Conservation (phyloP, 2,329 filamentous ascomycete species). For the Plectosphaerella cucumerina region DNA sequence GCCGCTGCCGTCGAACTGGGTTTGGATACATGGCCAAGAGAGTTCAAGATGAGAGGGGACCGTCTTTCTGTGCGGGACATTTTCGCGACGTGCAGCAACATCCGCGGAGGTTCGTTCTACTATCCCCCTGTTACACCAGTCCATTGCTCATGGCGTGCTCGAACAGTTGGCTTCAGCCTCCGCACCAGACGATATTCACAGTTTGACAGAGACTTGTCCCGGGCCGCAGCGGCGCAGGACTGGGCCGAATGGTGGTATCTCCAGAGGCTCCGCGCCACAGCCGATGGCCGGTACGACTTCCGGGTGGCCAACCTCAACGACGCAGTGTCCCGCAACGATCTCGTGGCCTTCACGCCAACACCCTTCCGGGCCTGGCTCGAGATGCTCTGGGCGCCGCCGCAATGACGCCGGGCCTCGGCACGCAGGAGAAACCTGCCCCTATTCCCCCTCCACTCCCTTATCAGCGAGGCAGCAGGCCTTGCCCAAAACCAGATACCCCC, state of each 20-base stretch:
- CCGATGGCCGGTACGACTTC: constrained; percentile 65
- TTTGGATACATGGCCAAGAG: constrained; percentile 57
- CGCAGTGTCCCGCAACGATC: constrained; percentile 27
- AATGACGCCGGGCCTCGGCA: neutral
- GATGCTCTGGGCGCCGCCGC: constrained; percentile 33
- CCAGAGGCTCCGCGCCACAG: constrained; percentile 62
- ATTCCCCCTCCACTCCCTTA: constrained; percentile 44
- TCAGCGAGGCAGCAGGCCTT: neutral
- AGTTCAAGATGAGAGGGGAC: constrained; percentile 68
- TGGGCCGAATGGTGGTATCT: constrained; percentile 48
- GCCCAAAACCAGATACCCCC: neutral
- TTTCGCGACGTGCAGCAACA: constrained; percentile 41
- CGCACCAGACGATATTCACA: constrained; percentile 33
- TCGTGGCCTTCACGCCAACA: constrained; percentile 41
- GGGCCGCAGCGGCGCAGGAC: constrained; percentile 37
- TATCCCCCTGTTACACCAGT: neutral
- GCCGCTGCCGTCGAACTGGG: constrained; percentile 64
- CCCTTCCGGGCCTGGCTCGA: constrained; percentile 52
- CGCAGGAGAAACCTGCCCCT: constrained; percentile 49
- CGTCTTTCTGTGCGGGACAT: constrained; percentile 57
- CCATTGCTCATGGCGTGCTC: constrained; percentile 1
- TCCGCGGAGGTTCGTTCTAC: constrained; percentile 41
- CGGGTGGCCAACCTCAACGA: constrained; percentile 56
- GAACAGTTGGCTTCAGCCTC: constrained; percentile 34
- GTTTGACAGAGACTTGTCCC: constrained; percentile 15